A percentile compares a stretch with the other conserved stretches of the same genome.
Conservation (phyloP, 352 stramenopile species). For the Elongisporangium undulatum region DNA sequence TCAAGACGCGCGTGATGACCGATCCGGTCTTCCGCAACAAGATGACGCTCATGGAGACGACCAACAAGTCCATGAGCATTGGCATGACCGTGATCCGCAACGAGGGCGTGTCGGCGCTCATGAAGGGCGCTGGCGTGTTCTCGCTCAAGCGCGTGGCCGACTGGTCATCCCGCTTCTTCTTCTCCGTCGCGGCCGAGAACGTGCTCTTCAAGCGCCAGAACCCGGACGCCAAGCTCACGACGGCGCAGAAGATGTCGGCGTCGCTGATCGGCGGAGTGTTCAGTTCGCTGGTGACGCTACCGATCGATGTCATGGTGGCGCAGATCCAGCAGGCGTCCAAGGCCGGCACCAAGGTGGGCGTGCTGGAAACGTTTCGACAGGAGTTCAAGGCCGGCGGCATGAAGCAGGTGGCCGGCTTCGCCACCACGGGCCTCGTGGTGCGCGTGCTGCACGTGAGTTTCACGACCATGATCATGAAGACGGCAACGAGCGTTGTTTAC, state of each 20-base stretch:
- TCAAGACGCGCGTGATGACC: conserved; percentile 96
- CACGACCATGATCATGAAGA: conserved; percentile 92
- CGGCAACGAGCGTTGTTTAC: conserved; percentile 79
- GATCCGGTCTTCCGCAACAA: conserved; percentile 89
- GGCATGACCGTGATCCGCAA: conserved; percentile 89
- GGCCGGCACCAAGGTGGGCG: conserved; percentile 74
- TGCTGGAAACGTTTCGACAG: conserved; percentile 66
- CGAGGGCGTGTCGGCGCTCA: conserved; percentile 83
- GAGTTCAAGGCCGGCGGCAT: conserved; percentile 76
- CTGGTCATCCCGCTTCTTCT: conserved; percentile 92
- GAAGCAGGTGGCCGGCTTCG: conserved; percentile 75
- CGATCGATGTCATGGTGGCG: conserved; percentile 91
- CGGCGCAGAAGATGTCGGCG: conserved; percentile 67
- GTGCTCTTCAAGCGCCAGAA: conserved; percentile 69
- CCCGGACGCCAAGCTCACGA: conserved; percentile 54
- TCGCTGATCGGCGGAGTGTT: conserved; percentile 82
- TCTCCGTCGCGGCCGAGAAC: conserved; percentile 84
- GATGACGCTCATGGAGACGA: conserved; percentile 87
- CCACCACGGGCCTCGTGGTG: conserved; percentile 75
- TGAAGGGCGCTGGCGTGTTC: conserved; percentile 92
- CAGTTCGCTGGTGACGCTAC: conserved; percentile 82
- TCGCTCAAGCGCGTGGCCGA: conserved; percentile 91
- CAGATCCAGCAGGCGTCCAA: conserved; percentile 92
- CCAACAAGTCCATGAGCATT: conserved; percentile 70
- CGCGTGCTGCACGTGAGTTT: conserved; percentile 76